Conservation (phyloP, 192 early-diverging fungal genomes). For the Martensiomyces pterosporus region DNA sequence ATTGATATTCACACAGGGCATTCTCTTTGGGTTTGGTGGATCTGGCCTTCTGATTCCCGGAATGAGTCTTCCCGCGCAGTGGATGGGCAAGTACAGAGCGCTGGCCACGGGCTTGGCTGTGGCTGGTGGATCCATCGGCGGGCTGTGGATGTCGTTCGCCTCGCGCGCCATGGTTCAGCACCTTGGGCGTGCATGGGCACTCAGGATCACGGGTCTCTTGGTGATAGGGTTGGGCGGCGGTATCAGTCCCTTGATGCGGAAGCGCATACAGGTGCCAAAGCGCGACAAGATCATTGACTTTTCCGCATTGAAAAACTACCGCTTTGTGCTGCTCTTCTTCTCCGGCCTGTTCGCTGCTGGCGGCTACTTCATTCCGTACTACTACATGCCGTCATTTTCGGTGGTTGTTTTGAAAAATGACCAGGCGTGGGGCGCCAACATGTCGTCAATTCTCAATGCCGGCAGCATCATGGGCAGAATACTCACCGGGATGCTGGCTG, state of each 20-base stretch:
- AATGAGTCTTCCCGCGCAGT: conserved; percentile 63
- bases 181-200: conserved; percentile 61
- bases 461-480: conserved; percentile 20
- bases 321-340: conserved; percentile 24
- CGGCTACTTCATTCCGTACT: conserved; percentile 25
- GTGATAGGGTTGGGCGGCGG: conserved; percentile 11
- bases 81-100: conserved; percentile 63
- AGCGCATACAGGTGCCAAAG: conserved; percentile 9
- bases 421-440: conserved; percentile 20
- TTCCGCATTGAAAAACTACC: conserved; percentile 5
- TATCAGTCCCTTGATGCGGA: conserved; percentile 19
- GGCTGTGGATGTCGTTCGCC: conserved; percentile 58
- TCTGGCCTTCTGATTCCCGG: conserved; percentile 60
- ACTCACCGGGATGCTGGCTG: conserved; percentile 15
- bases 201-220: conserved; percentile 63
- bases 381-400: conserved; percentile 26
- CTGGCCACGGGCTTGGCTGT: conserved; percentile 71
- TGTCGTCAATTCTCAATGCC: conserved; percentile 35
- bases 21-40: conserved; percentile 66
- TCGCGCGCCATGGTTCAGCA: conserved; percentile 51
- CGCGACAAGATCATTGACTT: conserved; percentile 26
- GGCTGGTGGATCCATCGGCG: conserved; percentile 68
- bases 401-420: conserved; percentile 5
- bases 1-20: conserved; percentile 66
- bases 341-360: conserved; percentile 10